Evolutionary conservation across 140 eudicot genomes (phyloP), one percentile per base, ranked within the genome.

Genomic region (Erigeron philadelphicus): DNA sequence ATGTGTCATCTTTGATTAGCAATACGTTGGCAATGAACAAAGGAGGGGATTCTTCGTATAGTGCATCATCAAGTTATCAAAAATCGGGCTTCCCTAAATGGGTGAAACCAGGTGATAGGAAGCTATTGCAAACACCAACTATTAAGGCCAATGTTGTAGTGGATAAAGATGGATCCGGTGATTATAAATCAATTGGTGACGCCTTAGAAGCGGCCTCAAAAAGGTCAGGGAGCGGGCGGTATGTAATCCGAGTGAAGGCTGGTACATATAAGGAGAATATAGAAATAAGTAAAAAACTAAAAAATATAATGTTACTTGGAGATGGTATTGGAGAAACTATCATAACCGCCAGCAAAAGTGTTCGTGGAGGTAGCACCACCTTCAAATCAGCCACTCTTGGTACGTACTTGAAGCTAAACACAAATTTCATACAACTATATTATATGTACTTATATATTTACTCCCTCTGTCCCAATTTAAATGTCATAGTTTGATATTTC

Each of bases 371-470:
- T 42, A 43, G 76, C 78, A 92, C 98, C 80, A 92, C 95, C 70
- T 92, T 76, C 73, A 76, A 68, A 57, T 92, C 98, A 5, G 95
- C 98, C 74, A 92, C 98, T 15, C 84, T 88, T 62, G 98, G 98
- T 91, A 79, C 25, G 25, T 21, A 21, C n/a, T n/a, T n/a, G n/a
- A 25, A 68, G 95, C 68, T 17, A 23, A 31, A 52, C n/a, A 52
- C 5, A 52, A 68, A 15, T 41, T 58, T 10, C 54, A 25, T 54
- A 7, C 49, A 25, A 21, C 21, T n/a, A 13, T 52, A 52, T 52
- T 2, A 11, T 50, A 9, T 4, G n/a, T n/a, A n/a, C n/a, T n/a
- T n/a, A n/a, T n/a, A n/a, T n/a, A n/a, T n/a, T n/a, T 21, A 21
- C 25, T 21, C 25, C 25, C 25, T 21, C 25, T 1, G 0, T 21